Base-by-base conservation (phyloP, 2,329 filamentous ascomycete genomes). In the Sarocladiaceae sp. region DNA sequence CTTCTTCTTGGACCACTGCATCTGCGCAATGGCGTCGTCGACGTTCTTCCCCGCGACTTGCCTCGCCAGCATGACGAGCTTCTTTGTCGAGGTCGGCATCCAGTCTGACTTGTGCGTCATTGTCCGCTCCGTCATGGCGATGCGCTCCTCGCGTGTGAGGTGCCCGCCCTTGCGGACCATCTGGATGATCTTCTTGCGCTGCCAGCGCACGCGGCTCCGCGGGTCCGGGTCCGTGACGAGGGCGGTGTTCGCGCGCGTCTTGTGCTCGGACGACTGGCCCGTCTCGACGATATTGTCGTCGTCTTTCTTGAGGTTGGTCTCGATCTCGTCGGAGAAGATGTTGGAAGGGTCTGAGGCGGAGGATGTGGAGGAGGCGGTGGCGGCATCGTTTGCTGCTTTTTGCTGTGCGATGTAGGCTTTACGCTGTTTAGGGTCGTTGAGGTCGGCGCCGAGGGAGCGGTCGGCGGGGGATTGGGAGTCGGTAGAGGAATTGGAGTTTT, bases 1-100 rank as follows among this genome's bases (percentile, higher is more conserved):
- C 70, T 89, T 91, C 78, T 98, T 98, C 72, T 88, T 88, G 63
- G 84, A 91, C 70, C 91, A 97, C 45, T 83, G 80, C 88, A 98
- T 95, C 73, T 98, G 93, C 45, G 86, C 68, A 53, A 97, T 87
- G 12, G 93, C 93, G 27, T 98, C 90, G 47, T 94, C 88, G 49
- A 98, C 73, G n/a, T 83, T 83, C 76, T 96, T 97, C 53, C 93
- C 93, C 2, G 82, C 76, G 58, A 98, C 93, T 68, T 97, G 93
- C 45, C 85, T 80, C 19, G 91, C 83, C 41, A 98, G 69, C 55
- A 86, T 83, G 43, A 84, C 82, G 45, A 98, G 74, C 71, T 98
- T 98, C 80, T 98, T 98, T 51, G 87, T 72, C 40, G 82, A 88
- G 2, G 93, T 96, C 56, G 89, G 83, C 60, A 96, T 76, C 53